phyloP scores from a whole-genome alignment of 2,329 filamentous ascomycete species.

The Penicillium sp. region DNA sequence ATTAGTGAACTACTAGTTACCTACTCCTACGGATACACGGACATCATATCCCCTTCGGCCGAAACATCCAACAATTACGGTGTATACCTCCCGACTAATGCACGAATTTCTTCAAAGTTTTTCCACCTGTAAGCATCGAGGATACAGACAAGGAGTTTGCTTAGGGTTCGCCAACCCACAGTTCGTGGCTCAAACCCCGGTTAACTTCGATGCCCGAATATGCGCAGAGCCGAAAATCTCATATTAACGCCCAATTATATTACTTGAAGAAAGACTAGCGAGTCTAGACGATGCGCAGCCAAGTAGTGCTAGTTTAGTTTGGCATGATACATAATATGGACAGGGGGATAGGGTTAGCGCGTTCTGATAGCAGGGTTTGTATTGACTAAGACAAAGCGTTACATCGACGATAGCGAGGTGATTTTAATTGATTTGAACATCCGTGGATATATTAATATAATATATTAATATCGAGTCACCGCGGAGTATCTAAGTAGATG shows the following conservation, averaged over 20 bases:
- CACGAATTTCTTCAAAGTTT: not conserved
- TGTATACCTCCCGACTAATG: not conserved
- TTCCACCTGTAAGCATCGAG: not conserved
- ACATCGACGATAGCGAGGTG: not conserved
- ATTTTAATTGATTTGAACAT: not conserved
- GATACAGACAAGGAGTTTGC: not conserved
- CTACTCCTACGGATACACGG: too few relatives aligned
- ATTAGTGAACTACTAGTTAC: not conserved
- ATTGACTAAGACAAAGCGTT: not conserved
- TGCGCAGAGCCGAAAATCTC: not conserved
- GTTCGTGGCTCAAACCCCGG: too few relatives aligned
- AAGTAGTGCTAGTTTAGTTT: not conserved
- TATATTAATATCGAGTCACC: not conserved
- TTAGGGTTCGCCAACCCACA: not conserved
- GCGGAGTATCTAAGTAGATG: not conserved
- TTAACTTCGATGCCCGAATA: not conserved
- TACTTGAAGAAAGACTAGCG: constrained; percentile 7
- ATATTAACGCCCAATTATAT: constrained; percentile 1
- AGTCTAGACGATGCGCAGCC: constrained; percentile 8
- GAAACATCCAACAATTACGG: not conserved
- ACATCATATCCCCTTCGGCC: not conserved
- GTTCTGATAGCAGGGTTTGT: not conserved
- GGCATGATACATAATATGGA: not conserved
- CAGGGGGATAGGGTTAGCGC: not conserved
- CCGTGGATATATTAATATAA: too few relatives aligned